Percentiles rank a stretch among this genome's conserved stretches.
Evolutionary conservation across 768 basidiomycete species (phyloP).

Genomic region (Suillus subluteus): DNA sequence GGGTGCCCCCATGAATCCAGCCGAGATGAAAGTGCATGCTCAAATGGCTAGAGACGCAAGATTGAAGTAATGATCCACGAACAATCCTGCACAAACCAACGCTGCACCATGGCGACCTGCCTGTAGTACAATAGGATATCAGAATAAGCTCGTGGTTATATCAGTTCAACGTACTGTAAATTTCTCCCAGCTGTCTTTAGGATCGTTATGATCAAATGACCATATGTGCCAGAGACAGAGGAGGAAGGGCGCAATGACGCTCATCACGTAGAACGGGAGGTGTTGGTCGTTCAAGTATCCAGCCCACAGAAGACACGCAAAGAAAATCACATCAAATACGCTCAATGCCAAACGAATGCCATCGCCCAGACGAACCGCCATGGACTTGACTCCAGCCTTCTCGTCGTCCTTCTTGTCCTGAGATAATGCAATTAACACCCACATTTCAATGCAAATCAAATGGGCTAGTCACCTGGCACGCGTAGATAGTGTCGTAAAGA

Average conservation of each 20-base stretch:
- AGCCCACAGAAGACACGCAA: constrained; percentile 51
- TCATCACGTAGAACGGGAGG: constrained; percentile 8
- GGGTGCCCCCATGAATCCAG: background rate
- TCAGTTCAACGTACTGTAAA: background rate
- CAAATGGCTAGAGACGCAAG: background rate
- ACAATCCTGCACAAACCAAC: constrained; percentile 1
- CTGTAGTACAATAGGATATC: background rate
- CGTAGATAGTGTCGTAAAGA: constrained; percentile 65
- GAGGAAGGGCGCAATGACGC: background rate
- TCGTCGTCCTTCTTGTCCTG: constrained; percentile 82
- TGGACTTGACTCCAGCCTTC: constrained; percentile 74
- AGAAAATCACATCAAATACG: constrained; percentile 53
- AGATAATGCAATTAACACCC: constrained; percentile 74
- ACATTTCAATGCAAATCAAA: background rate
- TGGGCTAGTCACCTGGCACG: constrained; percentile 55
- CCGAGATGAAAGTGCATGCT: background rate
- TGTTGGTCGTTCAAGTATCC: constrained; percentile 60
- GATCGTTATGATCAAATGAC: constrained; percentile 5
- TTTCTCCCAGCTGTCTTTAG: constrained; percentile 1
- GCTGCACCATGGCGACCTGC: background rate
- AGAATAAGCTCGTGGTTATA: background rate
- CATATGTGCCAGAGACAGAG: constrained; percentile 3
- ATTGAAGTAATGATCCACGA: background rate
- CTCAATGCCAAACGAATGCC: constrained; percentile 61
- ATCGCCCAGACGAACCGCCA: constrained; percentile 70